A percentile compares a stretch with the other conserved stretches of the same genome.
These are phyloP conservation scores for Globisporangium recalcitrans DNA, from an alignment of 352 stramenopile species.

Conservation along the genomic window DNA sequence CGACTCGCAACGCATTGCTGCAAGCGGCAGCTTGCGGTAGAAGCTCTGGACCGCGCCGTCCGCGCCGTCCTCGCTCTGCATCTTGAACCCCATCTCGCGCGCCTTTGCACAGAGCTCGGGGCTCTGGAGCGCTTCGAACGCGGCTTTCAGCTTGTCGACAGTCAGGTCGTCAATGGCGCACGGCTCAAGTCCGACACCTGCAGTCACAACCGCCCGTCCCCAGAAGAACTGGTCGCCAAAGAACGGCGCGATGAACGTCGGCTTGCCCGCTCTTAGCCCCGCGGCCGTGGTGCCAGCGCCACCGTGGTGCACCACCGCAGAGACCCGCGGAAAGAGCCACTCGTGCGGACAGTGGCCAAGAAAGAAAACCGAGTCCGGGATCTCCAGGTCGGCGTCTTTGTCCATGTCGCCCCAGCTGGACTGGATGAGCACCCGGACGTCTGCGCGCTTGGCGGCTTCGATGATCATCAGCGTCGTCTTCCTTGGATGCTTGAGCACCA, in stretches of 20 bases:
- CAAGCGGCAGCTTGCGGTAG: slow-evolving; percentile 76
- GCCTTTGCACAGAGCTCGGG: slow-evolving; percentile 49
- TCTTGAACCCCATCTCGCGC: slow-evolving; percentile 40
- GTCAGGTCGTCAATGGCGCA: slow-evolving; percentile 83
- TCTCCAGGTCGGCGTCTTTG: slow-evolving; percentile 31
- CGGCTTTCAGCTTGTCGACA: slow-evolving; percentile 63
- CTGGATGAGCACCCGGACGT: slow-evolving; percentile 87
- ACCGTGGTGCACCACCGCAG: slow-evolving; percentile 79
- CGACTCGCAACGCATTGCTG: slow-evolving; percentile 85
- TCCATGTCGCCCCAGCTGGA: slow-evolving; percentile 85
- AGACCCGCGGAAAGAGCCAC: slow-evolving; percentile 89
- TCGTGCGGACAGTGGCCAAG: slow-evolving; percentile 79
- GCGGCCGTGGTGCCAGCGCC: slow-evolving; percentile 87
- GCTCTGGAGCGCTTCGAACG: slow-evolving; percentile 66
- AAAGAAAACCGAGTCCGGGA: slow-evolving; percentile 60
- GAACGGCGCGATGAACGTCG: slow-evolving; percentile 93
- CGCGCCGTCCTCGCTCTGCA: slow-evolving; percentile 85
- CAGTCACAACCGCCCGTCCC: slow-evolving; percentile 78
- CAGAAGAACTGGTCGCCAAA: slow-evolving; percentile 95
- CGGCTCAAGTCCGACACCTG: slow-evolving; percentile 81
- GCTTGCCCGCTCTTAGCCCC: slow-evolving; percentile 71
- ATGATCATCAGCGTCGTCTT: slow-evolving; percentile 82
- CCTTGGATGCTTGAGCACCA: slow-evolving; percentile 84
- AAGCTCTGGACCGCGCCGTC: slow-evolving; percentile 81
- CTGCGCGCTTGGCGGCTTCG: slow-evolving; percentile 52